Percentiles rank a stretch among this genome's conserved stretches.
Evolutionary conservation across 768 basidiomycete genomes (phyloP).

Genomic region (Suillus clintonianus): DNA sequence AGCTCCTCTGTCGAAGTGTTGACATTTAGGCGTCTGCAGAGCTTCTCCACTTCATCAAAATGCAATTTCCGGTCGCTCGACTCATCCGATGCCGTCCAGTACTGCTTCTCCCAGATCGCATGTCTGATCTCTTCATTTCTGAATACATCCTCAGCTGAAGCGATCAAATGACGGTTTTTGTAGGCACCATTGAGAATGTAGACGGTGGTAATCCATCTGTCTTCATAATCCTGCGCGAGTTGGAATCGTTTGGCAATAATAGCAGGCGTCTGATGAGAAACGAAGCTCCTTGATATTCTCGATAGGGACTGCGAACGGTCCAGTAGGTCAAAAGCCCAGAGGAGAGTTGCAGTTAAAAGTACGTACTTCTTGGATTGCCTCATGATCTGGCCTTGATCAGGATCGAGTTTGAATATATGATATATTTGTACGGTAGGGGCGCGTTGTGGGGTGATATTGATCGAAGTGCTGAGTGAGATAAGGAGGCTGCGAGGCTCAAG

Average conservation of each 20-base stretch:
- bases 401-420: too few relatives aligned
- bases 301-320: constrained; percentile 83
- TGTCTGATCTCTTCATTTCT: constrained; percentile 65
- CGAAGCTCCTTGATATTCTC: constrained; percentile 88
- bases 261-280: constrained; percentile 65
- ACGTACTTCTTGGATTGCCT: too few relatives aligned
- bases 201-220: constrained; percentile 83
- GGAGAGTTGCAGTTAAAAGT: too few relatives aligned
- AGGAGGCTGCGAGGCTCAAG: too few relatives aligned
- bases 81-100: constrained; percentile 76
- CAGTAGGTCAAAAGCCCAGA: too few relatives aligned
- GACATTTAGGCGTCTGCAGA: constrained; percentile 74
- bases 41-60: constrained; percentile 69
- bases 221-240: constrained; percentile 59
- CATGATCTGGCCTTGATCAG: too few relatives aligned
- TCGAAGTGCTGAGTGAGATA: too few relatives aligned
- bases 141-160: constrained; percentile 63
- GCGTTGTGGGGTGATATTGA: too few relatives aligned
- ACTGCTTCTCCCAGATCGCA: constrained; percentile 76
- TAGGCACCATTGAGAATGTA: constrained; percentile 76
- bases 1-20: constrained; percentile 57
- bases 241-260: constrained; percentile 74
- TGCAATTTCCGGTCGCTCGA: constrained; percentile 61
- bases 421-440: too few relatives aligned
- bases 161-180: constrained; percentile 86